Conservation (phyloP, 2,329 filamentous ascomycete species). For the Coleophoma cylindrospora region DNA sequence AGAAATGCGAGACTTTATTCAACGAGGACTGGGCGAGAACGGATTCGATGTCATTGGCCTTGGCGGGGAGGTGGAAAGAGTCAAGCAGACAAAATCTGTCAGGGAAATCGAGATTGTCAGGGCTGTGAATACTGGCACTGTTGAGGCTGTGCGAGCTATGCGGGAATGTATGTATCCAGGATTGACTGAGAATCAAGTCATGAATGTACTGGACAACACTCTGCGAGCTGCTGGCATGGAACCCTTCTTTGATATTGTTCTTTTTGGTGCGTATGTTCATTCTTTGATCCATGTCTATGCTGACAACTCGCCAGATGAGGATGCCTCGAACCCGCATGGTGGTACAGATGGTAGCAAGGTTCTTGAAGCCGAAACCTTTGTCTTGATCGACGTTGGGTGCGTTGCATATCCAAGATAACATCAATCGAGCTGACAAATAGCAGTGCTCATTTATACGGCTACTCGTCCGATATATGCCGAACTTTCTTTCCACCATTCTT, state of each 20-base stretch:
- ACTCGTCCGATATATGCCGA: constrained; percentile 59
- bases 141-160: constrained; percentile 55
- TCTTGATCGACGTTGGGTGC: constrained; percentile 55
- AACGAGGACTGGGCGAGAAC: constrained; percentile 44
- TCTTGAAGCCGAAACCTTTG: constrained; percentile 47
- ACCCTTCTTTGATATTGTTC: constrained; percentile 59
- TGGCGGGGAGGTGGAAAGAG: constrained; percentile 47
- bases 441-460: constrained; percentile 54
- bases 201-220: constrained; percentile 47
- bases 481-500: constrained; percentile 47
- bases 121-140: constrained; percentile 60
- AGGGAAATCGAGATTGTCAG: constrained; percentile 52
- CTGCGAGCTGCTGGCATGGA: constrained; percentile 45
- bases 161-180: constrained; percentile 46
- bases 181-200: constrained; percentile 54
- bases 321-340: constrained; percentile 34
- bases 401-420: constrained; percentile 1
- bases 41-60: constrained; percentile 54
- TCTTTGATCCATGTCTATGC: neutral
- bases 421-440: neutral
- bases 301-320: constrained; percentile 23
- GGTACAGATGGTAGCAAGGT: constrained; percentile 39
- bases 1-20: constrained; percentile 59
- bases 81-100: constrained; percentile 52
- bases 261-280: constrained; percentile 38